A percentile compares a stretch with the other conserved stretches of the same genome.
Evolutionary conservation across 2,329 filamentous ascomycete species (phyloP).

Genomic region (Beauveria caledonica): DNA sequence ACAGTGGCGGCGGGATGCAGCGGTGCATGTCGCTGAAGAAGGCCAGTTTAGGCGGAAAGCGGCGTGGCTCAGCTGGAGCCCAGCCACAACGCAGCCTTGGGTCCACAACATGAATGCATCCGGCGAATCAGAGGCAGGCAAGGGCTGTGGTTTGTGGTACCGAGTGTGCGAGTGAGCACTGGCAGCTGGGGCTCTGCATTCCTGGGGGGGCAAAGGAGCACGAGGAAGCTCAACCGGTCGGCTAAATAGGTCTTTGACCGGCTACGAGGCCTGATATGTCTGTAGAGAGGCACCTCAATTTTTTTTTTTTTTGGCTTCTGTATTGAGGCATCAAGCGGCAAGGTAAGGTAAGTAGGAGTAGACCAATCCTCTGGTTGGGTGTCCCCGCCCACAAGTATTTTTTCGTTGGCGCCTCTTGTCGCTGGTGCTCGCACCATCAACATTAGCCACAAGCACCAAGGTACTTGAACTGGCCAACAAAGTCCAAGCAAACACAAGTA

Average conservation of each 20-base stretch:
- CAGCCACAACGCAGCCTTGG: not conserved
- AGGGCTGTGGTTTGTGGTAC: not conserved
- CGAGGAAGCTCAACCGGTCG: not conserved
- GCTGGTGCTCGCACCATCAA: not conserved
- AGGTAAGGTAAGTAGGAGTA: not conserved
- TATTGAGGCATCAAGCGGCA: not conserved
- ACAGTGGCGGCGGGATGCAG: not conserved
- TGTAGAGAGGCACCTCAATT: not conserved
- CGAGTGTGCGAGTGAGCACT: not conserved
- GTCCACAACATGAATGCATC: not conserved
- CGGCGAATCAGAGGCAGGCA: not conserved
- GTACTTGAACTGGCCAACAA: not conserved
- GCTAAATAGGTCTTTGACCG: not conserved
- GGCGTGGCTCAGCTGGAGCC: not conserved
- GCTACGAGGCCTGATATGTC: not conserved
- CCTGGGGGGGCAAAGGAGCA: not conserved
- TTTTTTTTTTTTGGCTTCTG: not conserved
- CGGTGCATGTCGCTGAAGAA: not conserved
- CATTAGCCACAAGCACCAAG: not conserved
- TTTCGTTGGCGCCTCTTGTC: not conserved
- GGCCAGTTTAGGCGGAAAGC: not conserved
- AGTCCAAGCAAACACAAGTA: not conserved
- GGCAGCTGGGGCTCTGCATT: not conserved
- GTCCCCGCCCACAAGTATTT: slow-evolving; percentile 6
- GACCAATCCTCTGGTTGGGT: not conserved